Conservation (phyloP, 768 basidiomycete species). For the Lenzites betulinus region DNA sequence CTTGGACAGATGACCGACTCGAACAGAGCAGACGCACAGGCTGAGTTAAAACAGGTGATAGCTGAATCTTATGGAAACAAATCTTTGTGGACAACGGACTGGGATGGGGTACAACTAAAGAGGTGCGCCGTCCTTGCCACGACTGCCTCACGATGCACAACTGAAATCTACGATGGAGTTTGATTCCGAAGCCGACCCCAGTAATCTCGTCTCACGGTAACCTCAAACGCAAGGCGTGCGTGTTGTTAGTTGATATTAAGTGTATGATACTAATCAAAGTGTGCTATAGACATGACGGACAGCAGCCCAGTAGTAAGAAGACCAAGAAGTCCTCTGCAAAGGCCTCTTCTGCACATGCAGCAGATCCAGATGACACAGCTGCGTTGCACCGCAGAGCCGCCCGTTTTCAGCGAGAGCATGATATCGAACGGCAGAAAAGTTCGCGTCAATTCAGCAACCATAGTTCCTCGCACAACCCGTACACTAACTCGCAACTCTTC, state of each 20-base stretch:
- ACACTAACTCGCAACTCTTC: constrained; percentile 20
- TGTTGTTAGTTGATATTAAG: neutral
- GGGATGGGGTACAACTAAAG: constrained; percentile 84
- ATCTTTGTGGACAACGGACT: constrained; percentile 92
- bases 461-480: constrained; percentile 27
- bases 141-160: neutral
- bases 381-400: constrained; percentile 77
- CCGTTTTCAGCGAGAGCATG: constrained; percentile 90
- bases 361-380: constrained; percentile 66
- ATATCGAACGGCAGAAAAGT: constrained; percentile 73
- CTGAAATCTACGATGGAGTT: constrained; percentile 37
- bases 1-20: constrained; percentile 87
- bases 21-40: constrained; percentile 86
- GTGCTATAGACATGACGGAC: constrained; percentile 39
- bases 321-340: constrained; percentile 53
- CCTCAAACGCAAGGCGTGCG: constrained; percentile 73
- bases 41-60: constrained; percentile 96
- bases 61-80: constrained; percentile 86
- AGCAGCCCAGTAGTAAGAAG: constrained; percentile 52
- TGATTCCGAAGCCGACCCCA: constrained; percentile 60
- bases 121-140: constrained; percentile 51
- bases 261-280: neutral
- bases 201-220: constrained; percentile 39
- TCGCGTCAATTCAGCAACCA: constrained; percentile 29
- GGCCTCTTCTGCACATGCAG: constrained; percentile 25